Evolutionary conservation across 345 rosid species (phyloP).

Genomic region (Hibiscus mutabilis): DNA sequence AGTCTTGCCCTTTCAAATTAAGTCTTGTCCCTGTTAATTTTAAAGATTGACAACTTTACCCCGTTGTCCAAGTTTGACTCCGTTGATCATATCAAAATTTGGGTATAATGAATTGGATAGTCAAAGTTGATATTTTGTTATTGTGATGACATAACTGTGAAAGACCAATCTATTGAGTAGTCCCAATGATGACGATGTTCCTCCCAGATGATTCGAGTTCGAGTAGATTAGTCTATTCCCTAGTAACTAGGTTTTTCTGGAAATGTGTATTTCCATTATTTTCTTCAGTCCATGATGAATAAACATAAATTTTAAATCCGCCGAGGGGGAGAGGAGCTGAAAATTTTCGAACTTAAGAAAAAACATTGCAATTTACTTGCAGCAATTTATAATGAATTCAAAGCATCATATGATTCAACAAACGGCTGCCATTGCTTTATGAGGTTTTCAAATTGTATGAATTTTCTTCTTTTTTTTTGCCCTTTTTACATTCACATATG

Average conservation of each 20-base stretch:
- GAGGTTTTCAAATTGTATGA: constrained; percentile 12
- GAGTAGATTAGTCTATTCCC: too few relatives aligned
- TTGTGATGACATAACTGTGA: background rate
- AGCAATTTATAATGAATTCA: constrained; percentile 13
- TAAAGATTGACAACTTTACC: too few relatives aligned
- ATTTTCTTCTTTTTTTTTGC: constrained; percentile 5
- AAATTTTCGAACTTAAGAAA: too few relatives aligned
- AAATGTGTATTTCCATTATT: too few relatives aligned
- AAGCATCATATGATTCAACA: constrained; percentile 9
- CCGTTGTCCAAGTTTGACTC: too few relatives aligned
- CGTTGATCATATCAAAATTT: background rate
- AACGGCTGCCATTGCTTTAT: constrained; percentile 18
- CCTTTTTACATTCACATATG: constrained; percentile 21
- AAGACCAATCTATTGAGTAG: too few relatives aligned
- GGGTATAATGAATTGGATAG: background rate
- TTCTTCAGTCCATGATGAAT: too few relatives aligned
- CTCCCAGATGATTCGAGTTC: too few relatives aligned
- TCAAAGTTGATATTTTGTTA: background rate
- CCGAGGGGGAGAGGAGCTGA: background rate
- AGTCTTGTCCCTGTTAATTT: too few relatives aligned
- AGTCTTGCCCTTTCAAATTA: too few relatives aligned
- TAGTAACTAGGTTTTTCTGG: too few relatives aligned
- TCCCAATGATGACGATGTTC: too few relatives aligned
- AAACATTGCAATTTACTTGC: constrained; percentile 7
- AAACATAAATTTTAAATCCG: background rate